A percentile compares a stretch with the other conserved stretches of the same genome.
These are phyloP conservation scores for Cordyceps pruinosa DNA, from an alignment of 2,329 filamentous ascomycete genomes.

Conservation along the genomic window DNA sequence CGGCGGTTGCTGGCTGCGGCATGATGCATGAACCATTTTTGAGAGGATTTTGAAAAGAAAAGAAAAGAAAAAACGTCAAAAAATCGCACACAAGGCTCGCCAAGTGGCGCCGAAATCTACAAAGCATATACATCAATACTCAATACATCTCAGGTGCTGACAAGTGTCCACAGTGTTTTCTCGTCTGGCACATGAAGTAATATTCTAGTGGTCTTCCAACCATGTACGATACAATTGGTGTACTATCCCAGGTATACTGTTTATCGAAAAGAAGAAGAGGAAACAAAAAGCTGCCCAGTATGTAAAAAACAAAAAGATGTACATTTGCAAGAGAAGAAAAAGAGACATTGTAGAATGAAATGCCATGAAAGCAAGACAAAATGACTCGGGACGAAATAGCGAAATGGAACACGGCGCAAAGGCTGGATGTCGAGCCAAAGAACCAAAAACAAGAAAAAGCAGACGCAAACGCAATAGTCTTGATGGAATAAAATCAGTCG, in stretches of 20 bases:
- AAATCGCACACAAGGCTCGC: neutral
- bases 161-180: no score
- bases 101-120: neutral
- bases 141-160: neutral
- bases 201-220: neutral
- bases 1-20: no score
- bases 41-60: no score
- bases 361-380: neutral
- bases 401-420: neutral
- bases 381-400: neutral
- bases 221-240: neutral
- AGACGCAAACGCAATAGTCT: neutral
- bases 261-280: neutral
- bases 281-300: neutral
- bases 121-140: no score
- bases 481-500: neutral
- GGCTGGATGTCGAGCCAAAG: neutral
- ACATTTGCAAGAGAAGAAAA: neutral
- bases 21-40: no score
- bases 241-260: neutral
- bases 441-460: neutral
- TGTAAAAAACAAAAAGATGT: neutral
- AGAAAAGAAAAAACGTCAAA: neutral
- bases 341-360: neutral
- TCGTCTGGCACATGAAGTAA: neutral